Conservation (phyloP, 2,329 filamentous ascomycete genomes). For the Pezicula neosporulosa region DNA sequence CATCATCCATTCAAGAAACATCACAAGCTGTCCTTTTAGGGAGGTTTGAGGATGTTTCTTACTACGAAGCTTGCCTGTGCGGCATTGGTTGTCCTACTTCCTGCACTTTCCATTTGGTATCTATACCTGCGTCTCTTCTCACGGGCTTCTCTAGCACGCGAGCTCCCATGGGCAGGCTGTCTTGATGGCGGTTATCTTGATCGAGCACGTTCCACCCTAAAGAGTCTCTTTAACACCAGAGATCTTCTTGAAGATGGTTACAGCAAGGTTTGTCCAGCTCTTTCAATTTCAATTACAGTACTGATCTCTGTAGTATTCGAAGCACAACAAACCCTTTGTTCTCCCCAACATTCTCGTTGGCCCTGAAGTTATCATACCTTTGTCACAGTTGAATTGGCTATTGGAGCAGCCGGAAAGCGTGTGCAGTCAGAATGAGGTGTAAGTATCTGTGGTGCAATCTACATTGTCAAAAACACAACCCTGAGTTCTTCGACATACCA, state of each 20-base stretch:
- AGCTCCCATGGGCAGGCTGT: conserved; percentile 14
- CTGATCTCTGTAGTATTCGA: conserved; percentile 32
- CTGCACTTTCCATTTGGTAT: neutral
- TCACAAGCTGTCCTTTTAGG: too few species aligned
- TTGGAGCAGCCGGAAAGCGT: conserved; percentile 35
- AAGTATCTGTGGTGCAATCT: too few species aligned
- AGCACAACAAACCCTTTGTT: conserved; percentile 37
- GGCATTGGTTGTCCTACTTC: neutral
- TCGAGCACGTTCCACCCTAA: conserved; percentile 10
- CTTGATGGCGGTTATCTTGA: conserved; percentile 5
- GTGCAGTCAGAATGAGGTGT: conserved; percentile 30
- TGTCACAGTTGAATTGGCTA: conserved; percentile 35
- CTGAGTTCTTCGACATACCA: too few species aligned
- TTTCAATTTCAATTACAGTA: neutral
- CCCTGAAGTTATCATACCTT: conserved; percentile 40
- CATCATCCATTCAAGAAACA: too few species aligned
- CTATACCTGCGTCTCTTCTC: conserved; percentile 13
- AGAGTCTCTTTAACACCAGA: conserved; percentile 13
- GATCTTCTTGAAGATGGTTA: conserved; percentile 17
- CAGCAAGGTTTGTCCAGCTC: conserved; percentile 11
- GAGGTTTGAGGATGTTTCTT: neutral
- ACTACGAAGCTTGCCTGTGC: neutral
- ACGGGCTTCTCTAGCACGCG: conserved; percentile 4
- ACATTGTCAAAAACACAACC: too few species aligned
- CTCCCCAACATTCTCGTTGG: conserved; percentile 36